A percentile compares a stretch with the other conserved stretches of the same genome.
Conservation (phyloP, 257 asterid genomes). For the Solanum pinnatisectum region DNA sequence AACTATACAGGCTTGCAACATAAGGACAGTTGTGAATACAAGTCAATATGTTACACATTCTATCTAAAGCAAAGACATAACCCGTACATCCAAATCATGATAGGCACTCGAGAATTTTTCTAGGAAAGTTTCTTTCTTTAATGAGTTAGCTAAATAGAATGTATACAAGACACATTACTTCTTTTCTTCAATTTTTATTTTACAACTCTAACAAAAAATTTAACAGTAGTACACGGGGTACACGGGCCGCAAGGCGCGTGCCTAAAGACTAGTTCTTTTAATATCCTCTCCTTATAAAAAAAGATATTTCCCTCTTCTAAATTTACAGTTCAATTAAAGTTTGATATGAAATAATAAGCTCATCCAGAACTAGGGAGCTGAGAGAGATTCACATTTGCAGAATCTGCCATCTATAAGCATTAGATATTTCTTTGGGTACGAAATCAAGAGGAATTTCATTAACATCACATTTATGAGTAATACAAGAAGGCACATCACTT, state of each 20-base stretch:
- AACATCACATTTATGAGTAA: background rate
- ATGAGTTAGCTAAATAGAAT: background rate
- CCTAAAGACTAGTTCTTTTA: background rate
- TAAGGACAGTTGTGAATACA: background rate
- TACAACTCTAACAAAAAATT: background rate
- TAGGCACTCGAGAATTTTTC: background rate
- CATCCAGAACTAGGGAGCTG: background rate
- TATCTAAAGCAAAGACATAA: background rate
- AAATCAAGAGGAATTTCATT: background rate
- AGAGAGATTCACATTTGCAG: background rate
- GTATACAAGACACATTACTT: background rate
- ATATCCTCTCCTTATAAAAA: background rate
- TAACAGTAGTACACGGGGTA: background rate
- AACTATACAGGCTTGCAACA: background rate
- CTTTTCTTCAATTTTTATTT: background rate
- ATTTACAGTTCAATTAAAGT: background rate
- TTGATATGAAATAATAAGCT: background rate
- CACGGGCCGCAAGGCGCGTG: background rate
- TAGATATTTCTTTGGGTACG: background rate
- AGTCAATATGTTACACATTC: background rate
- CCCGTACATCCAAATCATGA: background rate
- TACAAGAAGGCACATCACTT: background rate
- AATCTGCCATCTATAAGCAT: background rate
- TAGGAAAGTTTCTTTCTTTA: background rate
- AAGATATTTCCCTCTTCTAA: background rate